A percentile compares a stretch with the other conserved stretches of the same genome.
Evolutionary conservation across 75 land plant genomes (phyloP).

Genomic region (Pinus tabuliformis): DNA sequence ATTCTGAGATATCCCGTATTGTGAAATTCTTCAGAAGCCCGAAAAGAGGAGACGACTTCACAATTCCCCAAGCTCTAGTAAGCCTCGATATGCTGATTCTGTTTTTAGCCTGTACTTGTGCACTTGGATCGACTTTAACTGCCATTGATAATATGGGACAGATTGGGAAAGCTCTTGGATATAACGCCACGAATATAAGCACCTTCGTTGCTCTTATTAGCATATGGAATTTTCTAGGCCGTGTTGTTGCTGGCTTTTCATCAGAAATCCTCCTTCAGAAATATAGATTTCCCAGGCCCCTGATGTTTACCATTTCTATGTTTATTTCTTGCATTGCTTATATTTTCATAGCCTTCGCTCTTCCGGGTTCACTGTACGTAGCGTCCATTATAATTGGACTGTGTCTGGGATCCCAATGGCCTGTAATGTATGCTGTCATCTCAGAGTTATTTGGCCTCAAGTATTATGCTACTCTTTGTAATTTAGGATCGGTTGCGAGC

Average conservation of each 20-base stretch:
- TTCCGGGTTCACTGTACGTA: conserved; percentile 34
- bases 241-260: conserved; percentile 44
- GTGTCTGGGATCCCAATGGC: conserved; percentile 49
- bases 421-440: conserved; percentile 47
- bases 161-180: conserved; percentile 56
- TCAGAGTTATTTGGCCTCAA: conserved; percentile 71
- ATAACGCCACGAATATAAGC: conserved; percentile 22
- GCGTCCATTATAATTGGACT: conserved; percentile 56
- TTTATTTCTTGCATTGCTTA: conserved; percentile 25
- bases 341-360: conserved; percentile 34
- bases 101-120: conserved; percentile 23
- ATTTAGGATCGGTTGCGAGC: conserved; percentile 52
- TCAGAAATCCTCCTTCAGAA: conserved; percentile 34
- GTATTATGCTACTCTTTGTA: conserved; percentile 55
- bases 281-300: conserved; percentile 28
- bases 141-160: conserved; percentile 46
- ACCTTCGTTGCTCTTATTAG: conserved; percentile 53
- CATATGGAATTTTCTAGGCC: conserved; percentile 67
- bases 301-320: conserved; percentile 14
- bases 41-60: conserved; percentile 50
- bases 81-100: conserved; percentile 35
- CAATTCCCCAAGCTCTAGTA: conserved; percentile 21
- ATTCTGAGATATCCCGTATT: conserved; percentile 10
- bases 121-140: conserved; percentile 39
- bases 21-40: conserved; percentile 21